Conservation (phyloP, 2,329 filamentous ascomycete genomes). For the Microsporum audouinii region DNA sequence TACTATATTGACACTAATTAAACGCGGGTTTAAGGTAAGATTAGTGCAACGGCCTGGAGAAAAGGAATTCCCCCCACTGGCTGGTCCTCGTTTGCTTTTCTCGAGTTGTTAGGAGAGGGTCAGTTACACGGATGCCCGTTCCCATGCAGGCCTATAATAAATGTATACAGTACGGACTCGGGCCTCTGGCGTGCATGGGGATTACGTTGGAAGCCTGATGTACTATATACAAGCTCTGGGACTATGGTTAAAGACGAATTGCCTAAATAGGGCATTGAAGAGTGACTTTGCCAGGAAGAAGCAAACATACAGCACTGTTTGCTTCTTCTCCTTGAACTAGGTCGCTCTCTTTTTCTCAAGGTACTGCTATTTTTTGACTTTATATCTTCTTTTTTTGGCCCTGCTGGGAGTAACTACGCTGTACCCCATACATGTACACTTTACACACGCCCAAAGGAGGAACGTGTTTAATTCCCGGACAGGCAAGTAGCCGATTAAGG, state of each 20-base stretch:
- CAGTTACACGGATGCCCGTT: not conserved
- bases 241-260: not conserved
- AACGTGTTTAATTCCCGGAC: not conserved
- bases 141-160: not conserved
- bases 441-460: not conserved
- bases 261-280: slow-evolving; percentile 2
- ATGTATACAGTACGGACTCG: slow-evolving; percentile 2
- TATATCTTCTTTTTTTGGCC: not conserved
- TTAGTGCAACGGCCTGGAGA: slow-evolving; percentile 3
- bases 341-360: not conserved
- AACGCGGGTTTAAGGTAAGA: slow-evolving; percentile 4
- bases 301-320: not conserved
- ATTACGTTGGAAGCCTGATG: not conserved
- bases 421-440: not conserved
- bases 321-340: not conserved
- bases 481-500: not conserved
- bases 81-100: not conserved
- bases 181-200: not conserved
- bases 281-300: not conserved
- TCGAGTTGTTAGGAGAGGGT: not conserved
- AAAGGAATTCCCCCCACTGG: slow-evolving; percentile 1
- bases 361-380: not conserved
- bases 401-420: not conserved
- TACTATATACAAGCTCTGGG: not conserved
- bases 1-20: not conserved